These are phyloP conservation scores for Agrocybe praecox DNA, from an alignment of 768 basidiomycete genomes.

Conservation along the genomic window DNA sequence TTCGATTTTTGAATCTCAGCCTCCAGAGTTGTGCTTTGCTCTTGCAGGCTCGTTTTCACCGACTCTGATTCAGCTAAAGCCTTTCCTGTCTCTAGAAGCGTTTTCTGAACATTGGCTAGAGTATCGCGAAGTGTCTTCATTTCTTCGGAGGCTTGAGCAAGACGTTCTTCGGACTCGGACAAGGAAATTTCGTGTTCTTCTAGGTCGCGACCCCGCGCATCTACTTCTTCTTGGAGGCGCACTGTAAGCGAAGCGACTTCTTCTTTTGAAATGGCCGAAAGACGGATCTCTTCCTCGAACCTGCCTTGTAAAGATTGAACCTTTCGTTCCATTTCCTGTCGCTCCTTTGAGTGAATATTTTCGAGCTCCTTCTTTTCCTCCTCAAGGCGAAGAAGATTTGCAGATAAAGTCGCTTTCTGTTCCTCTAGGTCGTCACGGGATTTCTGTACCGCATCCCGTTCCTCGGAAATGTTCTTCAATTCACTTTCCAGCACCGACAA, in stretches of 20 bases:
- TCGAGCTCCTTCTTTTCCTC: conserved; percentile 31
- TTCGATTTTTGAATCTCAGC: conserved; percentile 67
- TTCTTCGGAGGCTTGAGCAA: conserved; percentile 31
- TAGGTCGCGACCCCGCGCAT: conserved; percentile 32
- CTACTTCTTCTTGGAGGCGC: conserved; percentile 40
- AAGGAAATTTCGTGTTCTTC: conserved; percentile 34
- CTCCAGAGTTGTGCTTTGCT: conserved; percentile 57
- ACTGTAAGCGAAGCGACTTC: conserved; percentile 38
- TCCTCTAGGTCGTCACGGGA: conserved; percentile 16
- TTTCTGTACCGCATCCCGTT: conserved; percentile 12
- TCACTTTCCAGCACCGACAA: conserved; percentile 22
- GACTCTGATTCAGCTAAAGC: conserved; percentile 41
- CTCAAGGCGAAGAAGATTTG: conserved; percentile 21
- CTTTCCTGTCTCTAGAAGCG: conserved; percentile 41
- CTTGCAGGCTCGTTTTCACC: conserved; percentile 55
- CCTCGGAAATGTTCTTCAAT: conserved; percentile 13
- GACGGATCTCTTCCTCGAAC: conserved; percentile 34
- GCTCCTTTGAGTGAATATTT: conserved; percentile 25
- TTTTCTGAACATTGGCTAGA: conserved; percentile 34
- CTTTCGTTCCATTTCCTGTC: conserved; percentile 34
- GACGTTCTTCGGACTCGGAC: conserved; percentile 25
- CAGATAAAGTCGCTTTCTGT: conserved; percentile 17
- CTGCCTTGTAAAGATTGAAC: conserved; percentile 34
- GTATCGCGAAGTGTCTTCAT: conserved; percentile 37
- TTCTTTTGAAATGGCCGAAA: conserved; percentile 38